Base-by-base conservation (phyloP, 108 stramenopile species). In the Cyclotella sp. region DNA sequence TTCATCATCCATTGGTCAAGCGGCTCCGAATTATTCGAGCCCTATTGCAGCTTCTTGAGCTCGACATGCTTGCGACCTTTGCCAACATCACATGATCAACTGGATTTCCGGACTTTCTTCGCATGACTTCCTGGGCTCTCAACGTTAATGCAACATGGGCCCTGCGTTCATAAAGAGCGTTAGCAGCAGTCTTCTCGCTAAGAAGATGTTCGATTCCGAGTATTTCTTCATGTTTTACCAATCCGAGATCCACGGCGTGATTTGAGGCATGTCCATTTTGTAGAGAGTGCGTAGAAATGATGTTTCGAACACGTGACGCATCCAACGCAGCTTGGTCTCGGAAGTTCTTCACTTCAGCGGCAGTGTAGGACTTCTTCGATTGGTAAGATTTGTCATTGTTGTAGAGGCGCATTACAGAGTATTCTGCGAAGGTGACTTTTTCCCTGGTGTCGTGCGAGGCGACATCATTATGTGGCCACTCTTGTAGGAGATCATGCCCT, bases 181-280 rank as follows among this genome's bases (percentile, higher is more conserved):
- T 6, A 18, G 52, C 52, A 10, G 15, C 18, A n/a, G 6, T 19
- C 21, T 53, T 19, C 7, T 7, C n/a, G 6, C 11, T 53, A 13
- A 45, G 9, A 19, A 10, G 18, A 19, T 53, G 7, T 7, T 53
- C 52, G 14, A 53, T 18, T 12, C 52, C 52, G 6, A 53, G 7
- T 6, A 53, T 53, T n/a, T 53, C n/a, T 53, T 53, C 52, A 53
- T 10, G n/a, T 19, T 53, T 53, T n/a, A 53, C n/a, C 21, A 53
- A 19, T n/a, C 52, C 52, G n/a, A 53, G 7, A 19, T 19, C 21
- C 52, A 53, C 7, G 21, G 18, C 11, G 7, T 18, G 18, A 10
- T n/a, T 12, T 7, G 21, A 19, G 21, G 52, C 9, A 53, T 12
- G 7, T 53, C 6, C 52, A 53, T 12, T 53, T 53, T 10, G 18